Conservation (phyloP, 768 basidiomycete genomes). For the Russula earlei region DNA sequence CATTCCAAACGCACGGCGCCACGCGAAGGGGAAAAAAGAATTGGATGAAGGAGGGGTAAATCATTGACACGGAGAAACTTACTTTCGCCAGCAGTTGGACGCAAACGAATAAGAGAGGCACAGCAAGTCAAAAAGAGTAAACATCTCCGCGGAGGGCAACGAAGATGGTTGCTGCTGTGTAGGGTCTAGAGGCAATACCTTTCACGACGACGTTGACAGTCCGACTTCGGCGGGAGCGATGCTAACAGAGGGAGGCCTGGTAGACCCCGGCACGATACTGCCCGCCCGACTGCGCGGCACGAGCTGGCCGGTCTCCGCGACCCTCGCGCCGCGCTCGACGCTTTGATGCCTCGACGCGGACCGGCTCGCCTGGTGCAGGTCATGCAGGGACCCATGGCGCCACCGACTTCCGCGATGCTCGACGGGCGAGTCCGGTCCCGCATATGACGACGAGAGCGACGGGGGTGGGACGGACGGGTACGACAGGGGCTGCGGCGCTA, state of each 20-base stretch:
- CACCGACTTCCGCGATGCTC: slow-evolving; percentile 27
- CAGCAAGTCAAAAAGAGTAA: too few relatives aligned
- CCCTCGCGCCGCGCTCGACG: slow-evolving; percentile 52
- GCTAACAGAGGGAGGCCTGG: background rate
- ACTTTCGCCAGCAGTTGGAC: background rate
- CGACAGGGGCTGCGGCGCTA: slow-evolving; percentile 39
- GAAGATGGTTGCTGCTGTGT: background rate
- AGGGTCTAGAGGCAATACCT: background rate
- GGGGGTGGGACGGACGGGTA: slow-evolving; percentile 84
- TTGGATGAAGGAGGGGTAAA: background rate
- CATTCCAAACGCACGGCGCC: background rate
- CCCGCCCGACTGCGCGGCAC: slow-evolving; percentile 27
- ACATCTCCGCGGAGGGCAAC: background rate
- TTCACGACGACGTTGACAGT: slow-evolving; percentile 3
- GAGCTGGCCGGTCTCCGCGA: slow-evolving; percentile 61
- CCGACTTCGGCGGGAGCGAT: slow-evolving; percentile 3
- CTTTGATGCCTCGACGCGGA: slow-evolving; percentile 45
- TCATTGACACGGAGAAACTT: background rate
- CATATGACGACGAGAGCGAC: slow-evolving; percentile 55
- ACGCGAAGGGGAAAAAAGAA: background rate
- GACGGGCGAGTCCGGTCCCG: slow-evolving; percentile 21
- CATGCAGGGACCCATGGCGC: slow-evolving; percentile 25
- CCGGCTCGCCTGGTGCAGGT: slow-evolving; percentile 27
- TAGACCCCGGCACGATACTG: slow-evolving; percentile 9
- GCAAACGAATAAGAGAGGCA: background rate